Percentiles rank a stretch among this genome's conserved stretches.
These are phyloP conservation scores for Suhomyces coccinellae DNA, from an alignment of 1,139 yeast genomes.

Conservation along the genomic window DNA sequence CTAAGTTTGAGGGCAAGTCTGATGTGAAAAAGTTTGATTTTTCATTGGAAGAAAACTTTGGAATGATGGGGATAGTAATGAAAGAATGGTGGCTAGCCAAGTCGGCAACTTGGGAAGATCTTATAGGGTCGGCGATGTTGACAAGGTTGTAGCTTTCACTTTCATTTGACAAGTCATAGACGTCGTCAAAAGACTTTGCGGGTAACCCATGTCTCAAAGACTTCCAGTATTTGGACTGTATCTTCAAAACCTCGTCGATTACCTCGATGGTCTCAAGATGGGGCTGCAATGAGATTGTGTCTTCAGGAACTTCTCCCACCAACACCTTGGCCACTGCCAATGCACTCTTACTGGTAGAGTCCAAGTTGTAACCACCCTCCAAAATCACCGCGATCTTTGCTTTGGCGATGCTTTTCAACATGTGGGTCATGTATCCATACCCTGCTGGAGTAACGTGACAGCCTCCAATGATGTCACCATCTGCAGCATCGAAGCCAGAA, in stretches of 20 bases:
- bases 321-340: conserved; percentile 88
- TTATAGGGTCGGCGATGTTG: conserved; percentile 67
- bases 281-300: conserved; percentile 59
- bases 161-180: conserved; percentile 33
- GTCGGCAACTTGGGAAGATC: conserved; percentile 64
- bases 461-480: conserved; percentile 97
- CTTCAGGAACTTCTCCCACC: conserved; percentile 94
- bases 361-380: conserved; percentile 96
- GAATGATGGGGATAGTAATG: conserved; percentile 67
- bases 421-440: conserved; percentile 94
- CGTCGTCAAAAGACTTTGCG: conserved; percentile 39
- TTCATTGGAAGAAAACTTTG: conserved; percentile 23
- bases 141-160: conserved; percentile 38
- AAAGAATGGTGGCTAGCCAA: conserved; percentile 58
- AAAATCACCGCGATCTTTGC: conserved; percentile 88
- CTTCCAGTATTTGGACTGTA: conserved; percentile 88
- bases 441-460: conserved; percentile 96
- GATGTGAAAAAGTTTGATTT: conserved; percentile 33
- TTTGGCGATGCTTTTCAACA: conserved; percentile 80
- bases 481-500: conserved; percentile 98
- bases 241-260: conserved; percentile 77
- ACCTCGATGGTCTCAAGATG: conserved; percentile 79
- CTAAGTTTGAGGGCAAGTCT: conserved; percentile 51
- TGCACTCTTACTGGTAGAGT: conserved; percentile 87
- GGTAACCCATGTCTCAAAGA: conserved; percentile 73